phyloP scores from a whole-genome alignment of 352 stramenopile species.

The Phytophthora gonapodyides region DNA sequence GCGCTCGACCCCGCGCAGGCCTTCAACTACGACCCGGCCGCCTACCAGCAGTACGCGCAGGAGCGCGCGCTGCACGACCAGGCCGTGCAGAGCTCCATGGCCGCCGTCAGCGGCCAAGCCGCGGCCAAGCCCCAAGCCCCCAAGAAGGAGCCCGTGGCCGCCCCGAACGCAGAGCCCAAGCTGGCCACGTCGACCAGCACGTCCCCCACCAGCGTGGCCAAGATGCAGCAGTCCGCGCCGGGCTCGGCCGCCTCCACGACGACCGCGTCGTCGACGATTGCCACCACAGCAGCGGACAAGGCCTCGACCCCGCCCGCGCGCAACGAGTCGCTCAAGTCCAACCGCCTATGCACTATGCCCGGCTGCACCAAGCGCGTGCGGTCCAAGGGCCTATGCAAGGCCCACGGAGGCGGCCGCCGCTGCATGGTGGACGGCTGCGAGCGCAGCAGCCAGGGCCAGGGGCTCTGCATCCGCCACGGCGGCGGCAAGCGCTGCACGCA shows the following conservation, averaged over 20 bases:
- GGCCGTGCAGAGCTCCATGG: constrained; percentile 35
- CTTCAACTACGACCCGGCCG: constrained; percentile 53
- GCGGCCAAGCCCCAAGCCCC: constrained; percentile 10
- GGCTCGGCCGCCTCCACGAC: not conserved
- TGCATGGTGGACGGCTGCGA: constrained; percentile 87
- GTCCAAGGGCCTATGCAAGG: constrained; percentile 86
- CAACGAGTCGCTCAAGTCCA: constrained; percentile 76
- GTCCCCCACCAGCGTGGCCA: constrained; percentile 35
- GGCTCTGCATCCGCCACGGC: constrained; percentile 83
- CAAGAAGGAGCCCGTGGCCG: constrained; percentile 9
- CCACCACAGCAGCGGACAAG: constrained; percentile 13
- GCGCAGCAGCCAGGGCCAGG: constrained; percentile 80
- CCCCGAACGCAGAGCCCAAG: constrained; percentile 25
- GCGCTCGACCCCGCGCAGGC: constrained; percentile 38
- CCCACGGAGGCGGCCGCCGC: constrained; percentile 72
- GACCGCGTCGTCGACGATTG: not conserved
- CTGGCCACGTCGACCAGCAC: constrained; percentile 12
- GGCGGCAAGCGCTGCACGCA: constrained; percentile 84
- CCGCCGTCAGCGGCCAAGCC: constrained; percentile 8
- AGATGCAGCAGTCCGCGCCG: constrained; percentile 10
- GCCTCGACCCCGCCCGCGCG: constrained; percentile 22
- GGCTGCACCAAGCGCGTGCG: constrained; percentile 85
- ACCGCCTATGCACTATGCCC: constrained; percentile 81
- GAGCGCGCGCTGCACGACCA: constrained; percentile 46
- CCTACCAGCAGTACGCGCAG: constrained; percentile 60